phyloP scores from a whole-genome alignment of 805 yeast genomes.

The Maudiozyma barnettii region DNA sequence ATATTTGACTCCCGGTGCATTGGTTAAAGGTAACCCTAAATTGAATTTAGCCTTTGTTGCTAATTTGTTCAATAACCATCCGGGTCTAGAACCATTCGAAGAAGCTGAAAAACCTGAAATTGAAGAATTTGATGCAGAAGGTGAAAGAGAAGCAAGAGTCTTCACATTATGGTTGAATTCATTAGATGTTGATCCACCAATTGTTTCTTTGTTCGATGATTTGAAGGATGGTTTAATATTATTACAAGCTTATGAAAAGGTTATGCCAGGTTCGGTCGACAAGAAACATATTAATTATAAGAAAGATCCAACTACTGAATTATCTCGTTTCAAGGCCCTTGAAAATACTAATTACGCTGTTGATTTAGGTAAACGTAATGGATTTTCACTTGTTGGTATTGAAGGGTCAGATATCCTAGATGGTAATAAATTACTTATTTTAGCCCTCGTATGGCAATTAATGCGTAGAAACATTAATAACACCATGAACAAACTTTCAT shows the following conservation, averaged over 20 bases:
- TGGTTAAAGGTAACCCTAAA: slow-evolving; percentile 94
- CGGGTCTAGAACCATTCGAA: slow-evolving; percentile 92
- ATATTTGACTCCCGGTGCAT: slow-evolving; percentile 85
- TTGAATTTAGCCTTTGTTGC: slow-evolving; percentile 96
- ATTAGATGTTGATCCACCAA: slow-evolving; percentile 91
- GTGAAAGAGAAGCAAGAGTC: slow-evolving; percentile 98
- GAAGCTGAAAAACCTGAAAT: slow-evolving; percentile 87
- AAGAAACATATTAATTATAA: slow-evolving; percentile 72
- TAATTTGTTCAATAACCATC: slow-evolving; percentile 89
- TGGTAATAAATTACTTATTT: slow-evolving; percentile 78
- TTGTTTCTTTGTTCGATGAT: slow-evolving; percentile 85
- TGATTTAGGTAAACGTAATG: slow-evolving; percentile 84
- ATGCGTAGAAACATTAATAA: slow-evolving; percentile 92
- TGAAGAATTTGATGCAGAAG: slow-evolving; percentile 98
- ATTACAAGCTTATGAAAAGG: slow-evolving; percentile 90
- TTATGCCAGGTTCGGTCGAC: slow-evolving; percentile 85
- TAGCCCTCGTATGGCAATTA: slow-evolving; percentile 95
- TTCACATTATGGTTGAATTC: slow-evolving; percentile 97
- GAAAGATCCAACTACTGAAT: slow-evolving; percentile 64
- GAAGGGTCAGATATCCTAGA: slow-evolving; percentile 97
- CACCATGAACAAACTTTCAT: slow-evolving; percentile 65
- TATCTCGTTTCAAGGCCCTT: slow-evolving; percentile 86
- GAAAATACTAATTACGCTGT: slow-evolving; percentile 99
- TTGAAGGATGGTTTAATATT: slow-evolving; percentile 85
- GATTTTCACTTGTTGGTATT: slow-evolving; percentile 91